Percentiles rank a stretch among this genome's conserved stretches.
These are phyloP conservation scores for Apiotrichum veenhuisii DNA, from an alignment of 1,284 basidiomycete genomes.

Conservation along the genomic window DNA sequence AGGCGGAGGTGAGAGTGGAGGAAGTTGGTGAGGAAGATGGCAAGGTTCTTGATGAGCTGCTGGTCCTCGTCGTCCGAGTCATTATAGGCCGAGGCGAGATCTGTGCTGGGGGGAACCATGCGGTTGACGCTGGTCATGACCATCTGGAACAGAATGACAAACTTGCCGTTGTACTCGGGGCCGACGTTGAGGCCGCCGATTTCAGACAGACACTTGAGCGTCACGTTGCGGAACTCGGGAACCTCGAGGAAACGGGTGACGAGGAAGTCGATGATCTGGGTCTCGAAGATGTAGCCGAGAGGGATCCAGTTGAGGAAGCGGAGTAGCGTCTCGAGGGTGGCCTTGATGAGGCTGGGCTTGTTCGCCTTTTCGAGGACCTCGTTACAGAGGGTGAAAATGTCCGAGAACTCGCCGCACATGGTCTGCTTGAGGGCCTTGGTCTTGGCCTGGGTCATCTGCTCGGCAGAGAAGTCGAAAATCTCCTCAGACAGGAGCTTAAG, in stretches of 20 bases:
- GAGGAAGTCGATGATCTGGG: slow-evolving; percentile 91
- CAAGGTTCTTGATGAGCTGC: slow-evolving; percentile 94
- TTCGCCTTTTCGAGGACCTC: slow-evolving; percentile 98
- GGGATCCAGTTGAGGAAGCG: slow-evolving; percentile 99
- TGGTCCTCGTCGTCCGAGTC: slow-evolving; percentile 89
- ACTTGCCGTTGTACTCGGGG: slow-evolving; percentile 98
- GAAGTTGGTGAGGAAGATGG: slow-evolving; percentile 96
- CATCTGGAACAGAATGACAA: slow-evolving; percentile 95
- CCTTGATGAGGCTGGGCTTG: slow-evolving; percentile 91
- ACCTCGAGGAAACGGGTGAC: slow-evolving; percentile 96
- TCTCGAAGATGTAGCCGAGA: slow-evolving; percentile 98
- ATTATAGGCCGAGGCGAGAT: slow-evolving; percentile 73
- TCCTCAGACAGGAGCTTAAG: slow-evolving; percentile 96
- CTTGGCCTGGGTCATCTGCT: slow-evolving; percentile 98
- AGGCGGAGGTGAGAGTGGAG: slow-evolving; percentile 85
- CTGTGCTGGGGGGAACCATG: slow-evolving; percentile 95
- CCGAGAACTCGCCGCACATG: slow-evolving; percentile 94
- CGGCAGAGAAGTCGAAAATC: slow-evolving; percentile 98
- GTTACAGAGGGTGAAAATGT: slow-evolving; percentile 91
- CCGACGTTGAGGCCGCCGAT: slow-evolving; percentile 91
- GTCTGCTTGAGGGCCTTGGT: slow-evolving; percentile 97
- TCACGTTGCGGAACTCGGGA: slow-evolving; percentile 95
- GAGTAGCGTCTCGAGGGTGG: slow-evolving; percentile 91
- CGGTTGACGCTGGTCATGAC: slow-evolving; percentile 96
- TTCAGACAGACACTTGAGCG: slow-evolving; percentile 96